A percentile compares a stretch with the other conserved stretches of the same genome.
Conservation (phyloP, 371 early-diverging fungal species). For the Lichtheimia ornata region DNA sequence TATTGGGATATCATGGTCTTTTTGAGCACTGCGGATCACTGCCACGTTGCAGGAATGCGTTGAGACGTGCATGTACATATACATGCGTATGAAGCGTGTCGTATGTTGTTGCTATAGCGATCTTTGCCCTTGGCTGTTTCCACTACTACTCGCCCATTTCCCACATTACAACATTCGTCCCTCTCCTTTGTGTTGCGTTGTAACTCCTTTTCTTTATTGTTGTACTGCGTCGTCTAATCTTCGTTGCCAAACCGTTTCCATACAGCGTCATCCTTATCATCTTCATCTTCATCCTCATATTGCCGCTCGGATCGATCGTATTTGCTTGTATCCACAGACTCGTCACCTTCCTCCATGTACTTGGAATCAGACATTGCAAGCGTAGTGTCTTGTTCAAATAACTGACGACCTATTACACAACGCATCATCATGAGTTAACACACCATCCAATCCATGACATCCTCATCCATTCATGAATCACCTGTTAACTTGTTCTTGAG, state of each 20-base stretch:
- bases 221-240: constrained; percentile 16
- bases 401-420: constrained; percentile 68
- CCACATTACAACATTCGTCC: no score
- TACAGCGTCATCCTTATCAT: constrained; percentile 51
- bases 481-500: constrained; percentile 61
- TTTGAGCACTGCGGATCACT: no score
- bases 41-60: no score
- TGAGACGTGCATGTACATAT: no score
- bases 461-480: constrained; percentile 19
- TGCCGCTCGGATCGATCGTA: constrained; percentile 60
- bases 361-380: constrained; percentile 84
- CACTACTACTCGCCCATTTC: no score
- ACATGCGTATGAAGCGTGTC: no score
- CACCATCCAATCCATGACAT: not conserved
- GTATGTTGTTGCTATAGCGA: no score
- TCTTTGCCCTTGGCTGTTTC: no score
- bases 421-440: not conserved
- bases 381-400: constrained; percentile 89
- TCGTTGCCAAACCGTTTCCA: constrained; percentile 46
- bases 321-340: constrained; percentile 73
- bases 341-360: constrained; percentile 87
- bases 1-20: no score
- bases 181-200: not conserved
- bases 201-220: constrained; percentile 1
- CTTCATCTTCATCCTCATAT: constrained; percentile 64